Conservation (phyloP, 768 basidiomycete genomes). For the Serendipita sp. region DNA sequence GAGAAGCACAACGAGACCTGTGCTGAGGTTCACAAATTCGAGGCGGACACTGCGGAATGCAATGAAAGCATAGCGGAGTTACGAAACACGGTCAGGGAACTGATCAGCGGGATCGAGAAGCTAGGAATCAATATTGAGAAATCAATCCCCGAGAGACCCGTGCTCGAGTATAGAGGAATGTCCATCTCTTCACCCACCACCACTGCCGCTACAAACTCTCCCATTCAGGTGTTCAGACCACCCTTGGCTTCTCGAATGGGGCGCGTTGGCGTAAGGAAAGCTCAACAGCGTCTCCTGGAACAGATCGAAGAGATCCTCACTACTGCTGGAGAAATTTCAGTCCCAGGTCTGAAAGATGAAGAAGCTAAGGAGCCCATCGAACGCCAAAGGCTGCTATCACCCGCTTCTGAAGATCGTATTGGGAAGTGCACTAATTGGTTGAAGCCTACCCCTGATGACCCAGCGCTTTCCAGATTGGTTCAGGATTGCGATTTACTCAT, state of each 20-base stretch:
- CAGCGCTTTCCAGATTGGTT: slow-evolving; percentile 64
- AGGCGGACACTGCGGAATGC: slow-evolving; percentile 85
- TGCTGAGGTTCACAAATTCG: slow-evolving; percentile 85
- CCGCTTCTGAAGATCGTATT: slow-evolving; percentile 76
- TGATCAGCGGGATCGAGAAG: slow-evolving; percentile 39
- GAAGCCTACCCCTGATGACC: slow-evolving; percentile 70
- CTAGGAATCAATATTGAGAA: neutral
- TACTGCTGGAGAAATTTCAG: slow-evolving; percentile 62
- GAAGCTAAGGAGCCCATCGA: slow-evolving; percentile 84
- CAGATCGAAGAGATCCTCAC: slow-evolving; percentile 77
- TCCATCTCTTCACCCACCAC: slow-evolving; percentile 62
- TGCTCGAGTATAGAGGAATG: slow-evolving; percentile 66
- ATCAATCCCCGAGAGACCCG: slow-evolving; percentile 32
- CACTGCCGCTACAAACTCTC: slow-evolving; percentile 55
- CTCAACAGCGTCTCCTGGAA: slow-evolving; percentile 64
- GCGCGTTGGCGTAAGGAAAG: slow-evolving; percentile 61
- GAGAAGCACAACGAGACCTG: slow-evolving; percentile 99
- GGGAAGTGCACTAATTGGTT: slow-evolving; percentile 72
- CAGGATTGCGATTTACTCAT: slow-evolving; percentile 81
- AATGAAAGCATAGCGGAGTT: slow-evolving; percentile 87
- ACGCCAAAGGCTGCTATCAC: slow-evolving; percentile 77
- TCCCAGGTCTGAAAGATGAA: slow-evolving; percentile 83
- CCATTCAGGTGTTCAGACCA: slow-evolving; percentile 57
- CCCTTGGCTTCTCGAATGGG: slow-evolving; percentile 52
- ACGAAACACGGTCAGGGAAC: slow-evolving; percentile 67